A percentile compares a stretch with the other conserved stretches of the same genome.
These are phyloP conservation scores for Ogataea allantospora DNA, from an alignment of 805 yeast genomes.

Conservation along the genomic window DNA sequence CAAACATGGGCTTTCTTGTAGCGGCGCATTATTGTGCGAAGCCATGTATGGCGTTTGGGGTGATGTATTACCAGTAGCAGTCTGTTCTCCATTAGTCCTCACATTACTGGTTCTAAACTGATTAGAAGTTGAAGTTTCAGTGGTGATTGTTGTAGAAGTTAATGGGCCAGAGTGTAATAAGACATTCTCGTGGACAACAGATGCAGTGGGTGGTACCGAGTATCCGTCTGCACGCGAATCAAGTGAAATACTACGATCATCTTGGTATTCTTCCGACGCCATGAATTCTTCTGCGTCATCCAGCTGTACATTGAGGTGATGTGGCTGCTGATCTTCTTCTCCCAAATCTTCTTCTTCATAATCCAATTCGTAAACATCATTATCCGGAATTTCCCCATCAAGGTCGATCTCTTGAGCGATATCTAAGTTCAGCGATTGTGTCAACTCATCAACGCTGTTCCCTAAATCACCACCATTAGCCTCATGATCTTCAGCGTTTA, in stretches of 20 bases:
- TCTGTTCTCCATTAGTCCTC: conserved; percentile 9
- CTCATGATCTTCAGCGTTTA: conserved; percentile 13
- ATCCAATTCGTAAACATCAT: conserved; percentile 37
- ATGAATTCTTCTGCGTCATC: conserved; percentile 30
- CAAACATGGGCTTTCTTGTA: conserved; percentile 15
- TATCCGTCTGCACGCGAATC: conserved; percentile 17
- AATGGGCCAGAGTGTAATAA: conserved; percentile 17
- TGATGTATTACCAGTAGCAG: conserved; percentile 20
- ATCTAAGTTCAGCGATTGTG: conserved; percentile 5
- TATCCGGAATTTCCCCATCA: conserved; percentile 47
- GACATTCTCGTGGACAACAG: conserved; percentile 8
- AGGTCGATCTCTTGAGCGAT: conserved; percentile 32
- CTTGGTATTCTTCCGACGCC: conserved; percentile 40
- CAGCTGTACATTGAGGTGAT: background rate
- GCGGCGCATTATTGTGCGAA: conserved; percentile 6
- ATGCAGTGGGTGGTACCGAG: conserved; percentile 8
- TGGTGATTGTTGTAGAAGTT: conserved; percentile 15
- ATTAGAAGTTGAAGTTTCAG: conserved; percentile 13
- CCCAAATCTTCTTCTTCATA: conserved; percentile 30
- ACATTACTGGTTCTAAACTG: conserved; percentile 9
- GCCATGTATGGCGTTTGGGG: conserved; percentile 20
- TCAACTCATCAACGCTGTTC: conserved; percentile 20
- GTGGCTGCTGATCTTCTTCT: conserved; percentile 5
- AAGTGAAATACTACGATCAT: conserved; percentile 32
- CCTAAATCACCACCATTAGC: conserved; percentile 25